Percentiles rank a stretch among this genome's conserved stretches.
These are phyloP conservation scores for Chytridiales sp. DNA, from an alignment of 371 early-diverging fungal species.

Conservation along the genomic window DNA sequence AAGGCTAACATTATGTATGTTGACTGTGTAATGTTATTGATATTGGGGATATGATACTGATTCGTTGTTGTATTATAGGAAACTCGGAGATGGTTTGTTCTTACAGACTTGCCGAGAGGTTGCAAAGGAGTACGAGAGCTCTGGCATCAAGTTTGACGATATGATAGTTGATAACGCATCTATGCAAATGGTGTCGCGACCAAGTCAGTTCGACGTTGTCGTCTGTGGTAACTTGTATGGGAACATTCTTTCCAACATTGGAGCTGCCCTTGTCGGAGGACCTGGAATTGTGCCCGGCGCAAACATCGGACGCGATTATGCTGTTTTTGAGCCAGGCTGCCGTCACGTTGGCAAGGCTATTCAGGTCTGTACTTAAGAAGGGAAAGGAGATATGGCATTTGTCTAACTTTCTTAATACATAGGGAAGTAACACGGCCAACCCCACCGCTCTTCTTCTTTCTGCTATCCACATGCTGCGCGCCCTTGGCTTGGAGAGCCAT, in stretches of 20 bases:
- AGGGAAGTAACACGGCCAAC: conserved; percentile 89
- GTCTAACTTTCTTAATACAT: conserved; percentile 18
- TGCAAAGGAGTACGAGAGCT: conserved; percentile 81
- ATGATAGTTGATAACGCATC: conserved; percentile 99
- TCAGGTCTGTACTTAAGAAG: conserved; percentile 33
- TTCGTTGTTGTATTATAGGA: conserved; percentile 52
- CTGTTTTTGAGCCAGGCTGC: conserved; percentile 94
- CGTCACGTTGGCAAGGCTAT: conserved; percentile 95
- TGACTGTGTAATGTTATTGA: neutral
- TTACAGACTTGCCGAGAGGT: conserved; percentile 90
- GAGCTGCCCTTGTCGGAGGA: conserved; percentile 93
- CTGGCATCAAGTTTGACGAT: conserved; percentile 88
- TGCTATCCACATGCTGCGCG: conserved; percentile 89
- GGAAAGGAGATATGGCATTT: neutral
- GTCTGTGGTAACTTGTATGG: conserved; percentile 98
- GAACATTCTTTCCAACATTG: conserved; percentile 94
- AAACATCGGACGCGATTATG: conserved; percentile 93
- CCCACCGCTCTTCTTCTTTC: conserved; percentile 89
- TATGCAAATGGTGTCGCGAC: conserved; percentile 96
- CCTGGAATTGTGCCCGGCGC: conserved; percentile 93
- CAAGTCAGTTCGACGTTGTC: conserved; percentile 96
- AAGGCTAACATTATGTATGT: conserved; percentile 98
- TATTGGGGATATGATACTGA: neutral
- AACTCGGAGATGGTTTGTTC: conserved; percentile 96
- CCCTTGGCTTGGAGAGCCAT: conserved; percentile 79